Conservation (phyloP, 2,329 filamentous ascomycete species). For the Amesomyces nigricolor region DNA sequence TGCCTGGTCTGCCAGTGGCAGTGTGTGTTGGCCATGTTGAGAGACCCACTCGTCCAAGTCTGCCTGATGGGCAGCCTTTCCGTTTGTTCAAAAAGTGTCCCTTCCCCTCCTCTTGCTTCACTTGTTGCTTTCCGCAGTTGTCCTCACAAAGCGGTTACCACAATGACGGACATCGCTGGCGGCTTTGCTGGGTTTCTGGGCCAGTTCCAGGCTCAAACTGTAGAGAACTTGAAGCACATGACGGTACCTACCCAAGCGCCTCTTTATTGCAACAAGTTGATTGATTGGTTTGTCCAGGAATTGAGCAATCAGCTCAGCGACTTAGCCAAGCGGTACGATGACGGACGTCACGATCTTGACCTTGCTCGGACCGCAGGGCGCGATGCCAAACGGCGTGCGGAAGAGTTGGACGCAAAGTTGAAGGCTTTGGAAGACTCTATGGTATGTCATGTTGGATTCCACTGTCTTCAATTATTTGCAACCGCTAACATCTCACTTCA, state of each 20-base stretch:
- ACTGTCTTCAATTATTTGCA: background rate
- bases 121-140: too few species aligned
- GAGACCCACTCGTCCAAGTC: too few species aligned
- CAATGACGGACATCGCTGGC: background rate
- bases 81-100: background rate
- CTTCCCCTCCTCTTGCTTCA: background rate
- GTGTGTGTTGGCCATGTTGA: too few species aligned
- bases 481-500: background rate
- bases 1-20: too few species aligned
- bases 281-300: background rate
- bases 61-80: too few species aligned
- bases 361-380: constrained; percentile 14
- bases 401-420: constrained; percentile 6
- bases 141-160: background rate
- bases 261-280: background rate
- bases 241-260: background rate
- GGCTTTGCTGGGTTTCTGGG: constrained; percentile 6
- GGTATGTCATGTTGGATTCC: background rate
- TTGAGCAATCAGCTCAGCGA: background rate
- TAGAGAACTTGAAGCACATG: constrained; percentile 9
- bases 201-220: constrained; percentile 5
- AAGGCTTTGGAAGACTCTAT: constrained; percentile 4
- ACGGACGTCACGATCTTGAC: constrained; percentile 15
- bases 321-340: constrained; percentile 3
- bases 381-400: constrained; percentile 7